phyloP scores from a whole-genome alignment of 495 filamentous ascomycete genomes.

The Hypoxylon crocopeplum region DNA sequence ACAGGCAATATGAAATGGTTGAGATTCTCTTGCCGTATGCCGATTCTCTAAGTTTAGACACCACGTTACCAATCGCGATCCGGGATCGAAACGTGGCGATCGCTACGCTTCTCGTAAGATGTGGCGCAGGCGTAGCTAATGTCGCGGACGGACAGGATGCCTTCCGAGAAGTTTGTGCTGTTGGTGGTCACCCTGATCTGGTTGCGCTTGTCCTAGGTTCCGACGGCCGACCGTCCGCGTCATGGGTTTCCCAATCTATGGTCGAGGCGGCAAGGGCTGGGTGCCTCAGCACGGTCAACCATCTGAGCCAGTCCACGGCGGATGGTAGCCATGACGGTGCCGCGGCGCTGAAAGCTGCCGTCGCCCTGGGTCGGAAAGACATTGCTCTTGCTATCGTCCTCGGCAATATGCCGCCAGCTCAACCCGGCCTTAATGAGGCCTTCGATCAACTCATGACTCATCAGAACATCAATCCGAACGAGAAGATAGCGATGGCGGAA shows the following conservation, averaged over 20 bases:
- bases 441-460: slow-evolving; percentile 49
- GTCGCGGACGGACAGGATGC: slow-evolving; percentile 50
- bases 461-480: slow-evolving; percentile 48
- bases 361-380: slow-evolving; percentile 50
- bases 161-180: slow-evolving; percentile 51
- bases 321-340: slow-evolving; percentile 53
- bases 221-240: slow-evolving; percentile 43
- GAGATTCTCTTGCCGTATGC: slow-evolving; percentile 52
- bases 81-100: slow-evolving; percentile 46
- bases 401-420: slow-evolving; percentile 45
- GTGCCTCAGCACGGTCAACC: slow-evolving; percentile 50
- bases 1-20: slow-evolving; percentile 55
- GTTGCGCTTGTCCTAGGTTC: slow-evolving; percentile 53
- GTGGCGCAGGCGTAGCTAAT: slow-evolving; percentile 48
- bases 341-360: slow-evolving; percentile 52
- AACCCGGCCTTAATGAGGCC: slow-evolving; percentile 48
- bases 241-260: slow-evolving; percentile 50
- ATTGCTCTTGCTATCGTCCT: slow-evolving; percentile 54
- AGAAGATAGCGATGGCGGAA: slow-evolving; percentile 52
- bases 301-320: slow-evolving; percentile 52
- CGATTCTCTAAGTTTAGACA: slow-evolving; percentile 48
- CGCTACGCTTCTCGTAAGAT: slow-evolving; percentile 47
- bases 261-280: slow-evolving; percentile 52
- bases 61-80: slow-evolving; percentile 49
- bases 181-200: slow-evolving; percentile 46